These are phyloP conservation scores for Xylariaceae sp. DNA, from an alignment of 2,329 filamentous ascomycete genomes.

Conservation along the genomic window DNA sequence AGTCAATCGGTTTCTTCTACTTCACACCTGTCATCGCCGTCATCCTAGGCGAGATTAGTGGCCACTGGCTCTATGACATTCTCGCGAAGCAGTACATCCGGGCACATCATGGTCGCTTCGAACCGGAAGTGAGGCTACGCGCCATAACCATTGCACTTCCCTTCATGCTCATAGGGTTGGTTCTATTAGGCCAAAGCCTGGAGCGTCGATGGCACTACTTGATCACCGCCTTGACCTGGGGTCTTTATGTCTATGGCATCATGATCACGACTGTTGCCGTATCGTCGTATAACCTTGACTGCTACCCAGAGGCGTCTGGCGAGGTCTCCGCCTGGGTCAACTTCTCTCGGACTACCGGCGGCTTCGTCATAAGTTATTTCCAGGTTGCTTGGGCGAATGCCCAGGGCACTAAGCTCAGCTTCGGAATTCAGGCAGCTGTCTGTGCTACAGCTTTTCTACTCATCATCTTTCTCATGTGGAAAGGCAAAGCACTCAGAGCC, in stretches of 20 bases:
- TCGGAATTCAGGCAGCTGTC: conserved; percentile 47
- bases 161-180: conserved; percentile 48
- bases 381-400: conserved; percentile 49
- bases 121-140: conserved; percentile 54
- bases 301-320: conserved; percentile 53
- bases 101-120: conserved; percentile 49
- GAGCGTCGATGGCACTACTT: conserved; percentile 51
- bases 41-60: conserved; percentile 50
- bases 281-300: conserved; percentile 52
- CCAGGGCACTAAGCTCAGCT: conserved; percentile 42
- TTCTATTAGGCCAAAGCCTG: conserved; percentile 52
- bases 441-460: conserved; percentile 36
- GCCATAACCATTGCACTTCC: conserved; percentile 46
- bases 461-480: conserved; percentile 34
- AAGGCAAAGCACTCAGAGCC: conserved; percentile 37
- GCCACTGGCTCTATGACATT: conserved; percentile 56
- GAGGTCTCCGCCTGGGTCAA: conserved; percentile 54
- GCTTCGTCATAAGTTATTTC: conserved; percentile 52
- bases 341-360: conserved; percentile 46
- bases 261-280: conserved; percentile 54
- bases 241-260: conserved; percentile 53
- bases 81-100: conserved; percentile 44
- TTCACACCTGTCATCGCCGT: conserved; percentile 56
- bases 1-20: conserved; percentile 55
- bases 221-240: conserved; percentile 48